phyloP scores from a whole-genome alignment of 1,284 basidiomycete species.

The Sporisorium iseilematis-ciliati region DNA sequence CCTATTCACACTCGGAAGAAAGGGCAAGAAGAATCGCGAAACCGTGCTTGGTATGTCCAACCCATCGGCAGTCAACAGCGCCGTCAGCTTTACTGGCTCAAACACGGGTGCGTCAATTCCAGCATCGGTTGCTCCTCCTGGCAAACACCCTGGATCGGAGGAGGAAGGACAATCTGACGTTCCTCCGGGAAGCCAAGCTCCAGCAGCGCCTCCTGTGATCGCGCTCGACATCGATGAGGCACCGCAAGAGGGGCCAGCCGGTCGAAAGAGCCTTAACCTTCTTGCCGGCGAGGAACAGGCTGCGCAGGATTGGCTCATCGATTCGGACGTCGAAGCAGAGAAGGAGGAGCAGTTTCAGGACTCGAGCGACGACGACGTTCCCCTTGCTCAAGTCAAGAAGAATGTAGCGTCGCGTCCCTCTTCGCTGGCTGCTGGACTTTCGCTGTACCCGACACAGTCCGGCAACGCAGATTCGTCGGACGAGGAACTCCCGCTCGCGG shows the following conservation, averaged over 20 bases:
- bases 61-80: slow-evolving; percentile 24
- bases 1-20: slow-evolving; percentile 30
- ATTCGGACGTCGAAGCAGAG: slow-evolving; percentile 38
- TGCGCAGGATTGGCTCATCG: slow-evolving; percentile 50
- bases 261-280: slow-evolving; percentile 22
- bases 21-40: slow-evolving; percentile 33
- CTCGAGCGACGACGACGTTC: slow-evolving; percentile 56
- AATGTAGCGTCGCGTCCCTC: slow-evolving; percentile 42
- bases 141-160: background rate
- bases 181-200: slow-evolving; percentile 25
- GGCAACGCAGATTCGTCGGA: slow-evolving; percentile 52
- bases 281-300: slow-evolving; percentile 38
- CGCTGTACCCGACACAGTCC: slow-evolving; percentile 7
- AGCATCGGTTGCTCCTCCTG: slow-evolving; percentile 8
- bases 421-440: slow-evolving; percentile 42
- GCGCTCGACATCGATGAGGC: slow-evolving; percentile 39
- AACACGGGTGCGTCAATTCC: background rate
- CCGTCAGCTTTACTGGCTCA: slow-evolving; percentile 26
- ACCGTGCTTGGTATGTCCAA: slow-evolving; percentile 20
- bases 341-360: slow-evolving; percentile 18
- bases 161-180: slow-evolving; percentile 9
- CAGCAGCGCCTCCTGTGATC: slow-evolving; percentile 47
- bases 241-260: background rate
- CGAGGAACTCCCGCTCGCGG: slow-evolving; percentile 58
- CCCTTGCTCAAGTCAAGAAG: slow-evolving; percentile 56